Base-by-base conservation (phyloP, 2,329 filamentous ascomycete genomes). In the Fusarium sp. region DNA sequence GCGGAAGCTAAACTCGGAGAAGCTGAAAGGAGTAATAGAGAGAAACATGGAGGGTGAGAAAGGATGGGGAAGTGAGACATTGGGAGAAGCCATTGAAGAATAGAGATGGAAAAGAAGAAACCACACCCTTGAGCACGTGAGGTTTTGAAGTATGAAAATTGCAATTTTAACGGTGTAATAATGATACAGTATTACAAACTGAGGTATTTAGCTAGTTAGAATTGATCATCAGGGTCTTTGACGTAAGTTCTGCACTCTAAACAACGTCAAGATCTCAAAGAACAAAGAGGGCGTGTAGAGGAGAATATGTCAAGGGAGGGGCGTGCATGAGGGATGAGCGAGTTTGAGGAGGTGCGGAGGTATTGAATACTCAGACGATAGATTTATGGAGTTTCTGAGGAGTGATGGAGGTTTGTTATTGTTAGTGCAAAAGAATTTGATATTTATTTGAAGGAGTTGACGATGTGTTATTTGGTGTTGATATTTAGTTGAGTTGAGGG, bases 311-410 rank as follows among this genome's bases (percentile, higher is more conserved):
- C 41, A 71, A 69, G 68, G 68, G 68, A 71, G 69, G 69, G 64
- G 69, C 33, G 69, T 67, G 49, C 6, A 54, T 30, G 68, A 71
- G 64, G 61, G 69, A 69, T 46, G 52, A 18, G 52, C n/a, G 46
- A 48, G 63, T 59, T 38, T 64, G 64, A 55, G 26, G 52, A 68
- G 59, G 69, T 63, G 69, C 68, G 46, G 32, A 59, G 58, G 49
- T 72, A 71, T 71, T 72, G 69, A 59, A 71, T 71, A 72, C 69
- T 71, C 37, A 42, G 35, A 70, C 55, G 52, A 72, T 71, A 71
- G n/a, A 69, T 66, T 69, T 55, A 55, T 62, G 66, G 66, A 33
- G 50, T 38, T 62, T 26, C 41, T 27, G 9, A 33, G 33, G 50
- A 62, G 11, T 48, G 46, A 64, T 55, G 64, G 60, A 66, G 52